Conservation (phyloP, 495 filamentous ascomycete species). For the Recurvomyces mirabilis region DNA sequence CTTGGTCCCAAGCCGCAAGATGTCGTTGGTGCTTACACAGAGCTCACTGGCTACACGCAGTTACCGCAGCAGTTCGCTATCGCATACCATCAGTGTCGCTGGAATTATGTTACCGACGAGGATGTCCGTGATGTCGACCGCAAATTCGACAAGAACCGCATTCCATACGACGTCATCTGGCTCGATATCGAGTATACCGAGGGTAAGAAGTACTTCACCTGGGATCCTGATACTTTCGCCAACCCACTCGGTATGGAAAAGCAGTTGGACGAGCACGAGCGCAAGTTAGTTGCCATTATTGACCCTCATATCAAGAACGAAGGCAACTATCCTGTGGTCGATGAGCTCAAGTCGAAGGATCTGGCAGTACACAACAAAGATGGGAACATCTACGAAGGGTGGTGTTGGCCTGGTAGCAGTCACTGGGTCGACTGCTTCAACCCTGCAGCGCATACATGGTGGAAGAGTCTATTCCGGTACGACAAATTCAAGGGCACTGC, state of each 20-base stretch:
- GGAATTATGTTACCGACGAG: slow-evolving; percentile 96
- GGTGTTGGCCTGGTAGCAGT: slow-evolving; percentile 96
- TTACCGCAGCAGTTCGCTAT: slow-evolving; percentile 86
- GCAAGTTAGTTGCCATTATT: slow-evolving; percentile 89
- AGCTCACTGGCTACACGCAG: slow-evolving; percentile 88
- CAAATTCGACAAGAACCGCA: slow-evolving; percentile 87
- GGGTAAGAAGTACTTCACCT: slow-evolving; percentile 94
- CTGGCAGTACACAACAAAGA: slow-evolving; percentile 83
- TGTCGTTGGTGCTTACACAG: slow-evolving; percentile 66
- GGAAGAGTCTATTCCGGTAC: slow-evolving; percentile 76
- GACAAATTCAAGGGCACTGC: slow-evolving; percentile 71
- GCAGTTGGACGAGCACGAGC: slow-evolving; percentile 66
- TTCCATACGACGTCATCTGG: slow-evolving; percentile 98
- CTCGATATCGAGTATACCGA: slow-evolving; percentile 95
- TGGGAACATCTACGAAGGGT: slow-evolving; percentile 78
- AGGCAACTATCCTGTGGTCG: slow-evolving; percentile 59
- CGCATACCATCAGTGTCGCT: slow-evolving; percentile 92
- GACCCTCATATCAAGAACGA: slow-evolving; percentile 97
- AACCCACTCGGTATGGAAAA: slow-evolving; percentile 81
- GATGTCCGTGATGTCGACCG: slow-evolving; percentile 93
- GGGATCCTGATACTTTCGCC: slow-evolving; percentile 76
- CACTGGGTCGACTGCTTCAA: slow-evolving; percentile 95
- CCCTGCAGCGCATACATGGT: slow-evolving; percentile 77
- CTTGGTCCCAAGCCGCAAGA: slow-evolving; percentile 76
- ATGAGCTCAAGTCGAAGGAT: slow-evolving; percentile 72